Evolutionary conservation across 1,284 basidiomycete genomes (phyloP), one percentile per base, ranked within the genome.

Genomic region (Somion occarium): DNA sequence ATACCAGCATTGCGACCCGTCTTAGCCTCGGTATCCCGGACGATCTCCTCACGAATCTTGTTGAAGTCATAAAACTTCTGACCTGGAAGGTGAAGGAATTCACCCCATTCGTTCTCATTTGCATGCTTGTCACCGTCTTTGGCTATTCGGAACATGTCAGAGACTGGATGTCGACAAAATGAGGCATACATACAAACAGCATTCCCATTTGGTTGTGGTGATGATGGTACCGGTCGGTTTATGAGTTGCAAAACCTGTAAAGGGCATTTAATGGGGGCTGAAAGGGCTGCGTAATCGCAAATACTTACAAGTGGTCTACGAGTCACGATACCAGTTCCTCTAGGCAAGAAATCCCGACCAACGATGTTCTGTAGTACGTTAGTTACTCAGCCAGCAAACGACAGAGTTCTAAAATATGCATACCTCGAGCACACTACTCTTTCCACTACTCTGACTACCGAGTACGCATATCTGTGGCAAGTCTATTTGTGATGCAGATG

Each of bases 31-130:
- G 96, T 99, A 67, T 99, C 96, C 55, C 88, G 85, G 27, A 98
- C 82, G 62, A 99, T 99, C 73, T 99, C 96, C 44, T 91, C 91
- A 56, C 95, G 80, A 65, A 98, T 97, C 78, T 97, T 96, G 73
- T 84, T 78, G 73, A 99, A 99, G 74, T 99, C 96, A 69, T 88
- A 88, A 74, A 98, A 97, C 73, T 98, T 98, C 73, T 98, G 91
- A 51, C 91, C 90, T 0, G 96, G 94, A 44, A 97, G 79, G 68
- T 97, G 93, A 42, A 98, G 74, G 77, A 99, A 99, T 73, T 99
- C 96, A 65, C 95, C 96, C 96, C 96, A 99, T 72, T 98, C 96
- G 62, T 97, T 85, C 53, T 84, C 76, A 68, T 94, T 97, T 66
- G 86, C 90, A 46, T 79, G 75, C 58, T 86, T 78, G 69, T 88